Evolutionary conservation across 257 asterid genomes (phyloP), one percentile per base, ranked within the genome.

Genomic region (Primulina huaijiensis): DNA sequence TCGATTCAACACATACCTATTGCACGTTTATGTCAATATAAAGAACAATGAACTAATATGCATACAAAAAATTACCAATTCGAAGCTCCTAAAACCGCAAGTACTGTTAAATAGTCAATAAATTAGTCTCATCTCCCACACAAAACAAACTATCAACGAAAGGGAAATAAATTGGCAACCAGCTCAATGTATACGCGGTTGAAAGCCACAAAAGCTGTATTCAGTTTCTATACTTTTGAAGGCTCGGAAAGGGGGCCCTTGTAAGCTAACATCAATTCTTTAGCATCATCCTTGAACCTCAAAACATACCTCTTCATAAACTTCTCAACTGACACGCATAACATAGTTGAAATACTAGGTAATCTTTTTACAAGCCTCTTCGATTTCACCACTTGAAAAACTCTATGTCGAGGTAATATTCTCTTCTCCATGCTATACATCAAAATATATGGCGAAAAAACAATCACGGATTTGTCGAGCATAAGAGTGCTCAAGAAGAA

Each of bases 261-360:
- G 27, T 60, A 67, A 19, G 69, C 73, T 25, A 31, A 56, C 73
- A 67, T 60, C 78, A 74, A 14, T 43, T 67, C 69, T 67, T 67
- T n/a, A 31, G 73, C 73, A 60, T 74, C 78, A 50, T 61, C 64
- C 19, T 10, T 56, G 60, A 74, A 74, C 40, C 73, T 74, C 64
- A 10, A 46, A 43, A 74, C 60, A 8, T 30, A 67, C 37, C 20
- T 60, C 43, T 31, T 31, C 69, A 60, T 57, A 67, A 74, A 74
- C 43, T 67, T 14, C 73, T 67, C 34, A 30, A 60, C 38, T 16
- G 78, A 0, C 62, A 73, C 0, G 20, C 7, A 0, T 46, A 67
- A 40, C 53, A 46, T 31, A 6, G 38, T 12, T 16, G 43, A 0
- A 16, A 60, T 25, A 46, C 57, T 67, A 7, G 69, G 63, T 19